phyloP scores from a whole-genome alignment of 495 filamentous ascomycete species.

The Ascobolus immersus region DNA sequence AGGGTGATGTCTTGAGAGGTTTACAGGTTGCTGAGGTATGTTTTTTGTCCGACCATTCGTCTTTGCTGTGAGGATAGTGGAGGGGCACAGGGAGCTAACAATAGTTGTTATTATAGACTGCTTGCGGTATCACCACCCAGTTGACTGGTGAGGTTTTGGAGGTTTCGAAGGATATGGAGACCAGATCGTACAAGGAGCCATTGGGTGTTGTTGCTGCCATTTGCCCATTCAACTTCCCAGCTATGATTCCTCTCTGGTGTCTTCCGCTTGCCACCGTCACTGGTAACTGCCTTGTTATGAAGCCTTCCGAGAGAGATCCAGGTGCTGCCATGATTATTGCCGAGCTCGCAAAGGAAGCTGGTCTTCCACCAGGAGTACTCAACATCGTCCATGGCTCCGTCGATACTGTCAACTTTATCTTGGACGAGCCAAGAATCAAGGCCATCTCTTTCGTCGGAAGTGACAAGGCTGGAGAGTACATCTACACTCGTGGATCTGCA shows the following conservation, averaged over 20 bases:
- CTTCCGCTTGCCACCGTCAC: constrained; percentile 86
- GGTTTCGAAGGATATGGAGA: constrained; percentile 99
- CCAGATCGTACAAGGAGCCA: constrained; percentile 72
- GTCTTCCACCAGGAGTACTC: constrained; percentile 78
- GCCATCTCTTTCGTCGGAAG: constrained; percentile 93
- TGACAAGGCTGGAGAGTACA: constrained; percentile 94
- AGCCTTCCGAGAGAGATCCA: constrained; percentile 96
- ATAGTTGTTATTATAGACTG: constrained; percentile 24
- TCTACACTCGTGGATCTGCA: constrained; percentile 67
- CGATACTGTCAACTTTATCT: constrained; percentile 85
- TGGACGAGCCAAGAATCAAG: constrained; percentile 90
- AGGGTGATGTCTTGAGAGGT: constrained; percentile 80
- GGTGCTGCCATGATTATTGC: constrained; percentile 95
- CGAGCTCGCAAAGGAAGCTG: constrained; percentile 71
- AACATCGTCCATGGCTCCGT: constrained; percentile 85
- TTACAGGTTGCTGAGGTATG: constrained; percentile 68
- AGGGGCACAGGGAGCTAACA: neutral
- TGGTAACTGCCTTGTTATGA: constrained; percentile 82
- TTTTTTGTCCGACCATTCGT: neutral
- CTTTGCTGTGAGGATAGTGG: neutral
- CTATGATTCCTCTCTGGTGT: constrained; percentile 97
- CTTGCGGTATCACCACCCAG: constrained; percentile 81
- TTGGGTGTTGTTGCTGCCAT: constrained; percentile 89
- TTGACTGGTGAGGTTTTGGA: constrained; percentile 85
- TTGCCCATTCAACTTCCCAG: constrained; percentile 98